Evolutionary conservation across 139 green algal genomes (phyloP).

Genomic region (Closterium sp.): DNA sequence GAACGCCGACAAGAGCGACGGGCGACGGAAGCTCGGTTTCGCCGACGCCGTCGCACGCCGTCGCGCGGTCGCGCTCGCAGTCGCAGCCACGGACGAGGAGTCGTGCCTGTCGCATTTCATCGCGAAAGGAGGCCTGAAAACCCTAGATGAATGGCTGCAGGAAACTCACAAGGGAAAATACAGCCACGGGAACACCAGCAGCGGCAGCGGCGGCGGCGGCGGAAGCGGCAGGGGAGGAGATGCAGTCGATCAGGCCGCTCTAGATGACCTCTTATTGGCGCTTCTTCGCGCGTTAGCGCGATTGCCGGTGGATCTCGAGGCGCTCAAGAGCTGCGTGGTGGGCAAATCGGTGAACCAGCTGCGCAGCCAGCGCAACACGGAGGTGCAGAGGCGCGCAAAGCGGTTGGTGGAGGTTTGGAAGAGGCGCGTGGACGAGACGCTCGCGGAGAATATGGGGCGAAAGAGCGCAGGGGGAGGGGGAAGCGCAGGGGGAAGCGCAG

Average conservation of each 20-base stretch:
- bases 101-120: conserved; percentile 13
- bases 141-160: conserved; percentile 39
- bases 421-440: conserved; percentile 28
- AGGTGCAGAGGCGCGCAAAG: conserved; percentile 12
- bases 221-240: neutral
- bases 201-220: neutral
- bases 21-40: neutral
- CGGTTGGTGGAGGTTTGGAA: conserved; percentile 36
- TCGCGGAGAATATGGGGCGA: conserved; percentile 21
- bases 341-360: conserved; percentile 37
- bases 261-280: conserved; percentile 20
- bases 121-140: conserved; percentile 16
- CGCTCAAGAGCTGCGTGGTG: conserved; percentile 24
- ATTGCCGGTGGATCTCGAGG: conserved; percentile 22
- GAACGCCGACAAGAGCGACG: neutral
- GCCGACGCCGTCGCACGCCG: neutral
- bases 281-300: conserved; percentile 10
- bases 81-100: conserved; percentile 23
- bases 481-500: neutral
- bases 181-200: neutral
- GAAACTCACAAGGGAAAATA: conserved; percentile 11
- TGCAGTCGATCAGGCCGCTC: neutral
- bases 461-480: neutral
- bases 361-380: conserved; percentile 15
- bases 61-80: neutral